Evolutionary conservation across 805 yeast genomes (phyloP), one percentile per base, ranked within the genome.

Genomic region (Starmerella riodocensis): DNA sequence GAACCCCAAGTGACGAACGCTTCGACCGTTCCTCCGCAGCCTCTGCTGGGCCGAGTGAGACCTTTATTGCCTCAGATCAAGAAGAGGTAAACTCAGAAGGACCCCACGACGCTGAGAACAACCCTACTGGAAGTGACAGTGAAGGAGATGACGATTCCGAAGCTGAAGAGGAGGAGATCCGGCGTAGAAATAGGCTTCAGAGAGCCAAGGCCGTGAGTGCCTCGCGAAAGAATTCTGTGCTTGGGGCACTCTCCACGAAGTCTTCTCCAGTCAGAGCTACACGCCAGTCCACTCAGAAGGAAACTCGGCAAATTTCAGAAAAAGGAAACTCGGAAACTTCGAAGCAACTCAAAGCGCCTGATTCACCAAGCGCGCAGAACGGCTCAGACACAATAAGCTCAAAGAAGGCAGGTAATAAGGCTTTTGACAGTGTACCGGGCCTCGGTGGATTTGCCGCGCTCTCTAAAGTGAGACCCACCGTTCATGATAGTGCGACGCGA

Each of bases 401-500:
- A 9, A 14, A 5, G 5, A 6, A 25, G 28, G 8, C 14, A 4
- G 5, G 5, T 5, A 12, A 8, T 6, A 13, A 19, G 20, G 25
- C 18, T 19, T 17, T 6, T 16, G 29, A 20, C 27, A 23, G 12
- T n/a, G 40, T 36, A 2, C 40, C 45, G 5, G 45, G 45, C 2
- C 17, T 41, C 4, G 41, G 39, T 12, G 45, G 45, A 16, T 41
- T 41, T 16, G 45, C 28, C 17, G 19, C 21, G 2, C 37, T 41
- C 12, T 12, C 29, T 13, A 30, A 30, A 7, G 9, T 37, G n/a
- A 16, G 26, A 11, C 23, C 41, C 4, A 22, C 17, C 18, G 41
- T 41, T 2, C 45, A 41, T 14, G 43, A 40, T 20, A 31, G 34
- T n/a, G 22, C n/a, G 11, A n/a, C 8, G 13, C 20, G 13, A 3